Evolutionary conservation across 495 filamentous ascomycete species (phyloP), one percentile per base, ranked within the genome.

Genomic region (Tuber magnatum): DNA sequence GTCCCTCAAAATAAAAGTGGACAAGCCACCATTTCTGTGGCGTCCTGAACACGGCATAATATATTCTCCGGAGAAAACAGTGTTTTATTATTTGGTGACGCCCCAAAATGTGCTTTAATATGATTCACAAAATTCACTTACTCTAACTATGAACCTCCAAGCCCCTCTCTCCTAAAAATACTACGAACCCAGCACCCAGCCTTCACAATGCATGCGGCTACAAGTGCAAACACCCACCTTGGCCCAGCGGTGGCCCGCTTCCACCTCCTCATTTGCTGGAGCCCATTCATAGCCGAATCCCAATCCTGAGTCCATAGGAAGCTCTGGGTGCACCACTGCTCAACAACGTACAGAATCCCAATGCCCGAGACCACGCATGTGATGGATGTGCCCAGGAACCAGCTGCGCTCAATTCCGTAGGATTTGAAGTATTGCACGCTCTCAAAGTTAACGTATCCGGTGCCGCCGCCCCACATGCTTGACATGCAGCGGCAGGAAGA

Each of bases 251-350:
- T 79, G 39, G 48, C 75, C 48, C 65, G 61, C 77, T 76, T 80
- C 42, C 74, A 79, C 8, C 65, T 24, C 43, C 74, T 79, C 18
- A 72, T 73, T 4, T 28, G 8, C n/a, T 14, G 51, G 24, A 80
- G 65, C 8, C 78, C 78, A 2, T 18, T 22, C 46, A 46, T 70
- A 38, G 76, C 78, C 18, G 73, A 61, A 1, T 20, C 73, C 43
- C 78, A 78, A 32, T 75, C 48, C 44, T 38, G 42, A 1, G 73
- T 79, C 78, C 77, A 79, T 35, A 79, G 35, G 24, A 71, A 72
- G 8, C 78, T 76, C 71, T 80, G 78, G 8, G 73, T 70, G 44
- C 76, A 79, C 78, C 77, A 80, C 68, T 76, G 61, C 39, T 48
- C 73, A 10, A 71, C 71, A 44, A 79, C 72, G 56, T 80, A 80